Evolutionary conservation across 768 basidiomycete genomes (phyloP).

Genomic region (Strobilomyces dryophilus): DNA sequence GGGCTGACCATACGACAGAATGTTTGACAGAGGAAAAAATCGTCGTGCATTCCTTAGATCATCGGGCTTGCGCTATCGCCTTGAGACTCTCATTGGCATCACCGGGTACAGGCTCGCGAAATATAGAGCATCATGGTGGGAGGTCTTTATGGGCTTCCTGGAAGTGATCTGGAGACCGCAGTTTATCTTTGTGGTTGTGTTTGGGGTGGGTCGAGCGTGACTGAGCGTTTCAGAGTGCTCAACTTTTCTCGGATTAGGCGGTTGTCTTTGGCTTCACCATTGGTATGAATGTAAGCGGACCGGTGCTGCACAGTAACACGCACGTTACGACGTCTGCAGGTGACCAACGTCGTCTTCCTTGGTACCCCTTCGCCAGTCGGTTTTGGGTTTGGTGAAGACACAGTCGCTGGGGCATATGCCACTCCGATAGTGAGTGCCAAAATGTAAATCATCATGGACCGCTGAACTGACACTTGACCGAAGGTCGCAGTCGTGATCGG

Average conservation of each 20-base stretch:
- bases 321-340: conserved; percentile 25
- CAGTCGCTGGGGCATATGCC: conserved; percentile 40
- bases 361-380: conserved; percentile 43
- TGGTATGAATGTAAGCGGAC: conserved; percentile 37
- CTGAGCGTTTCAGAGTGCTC: neutral
- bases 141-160: conserved; percentile 31
- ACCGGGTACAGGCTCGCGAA: conserved; percentile 45
- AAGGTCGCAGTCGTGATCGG: conserved; percentile 49
- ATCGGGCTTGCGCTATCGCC: conserved; percentile 35
- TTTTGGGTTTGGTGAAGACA: conserved; percentile 41
- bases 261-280: conserved; percentile 47
- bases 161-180: conserved; percentile 49
- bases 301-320: neutral
- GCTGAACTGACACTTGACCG: neutral
- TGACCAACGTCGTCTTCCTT: conserved; percentile 54
- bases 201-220: conserved; percentile 30
- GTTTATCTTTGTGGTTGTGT: conserved; percentile 35
- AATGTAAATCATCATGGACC: neutral
- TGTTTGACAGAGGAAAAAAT: conserved; percentile 44
- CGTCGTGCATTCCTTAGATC: conserved; percentile 27
- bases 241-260: conserved; percentile 22
- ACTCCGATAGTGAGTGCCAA: conserved; percentile 38
- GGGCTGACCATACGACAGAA: conserved; percentile 24
- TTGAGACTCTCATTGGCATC: conserved; percentile 46
- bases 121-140: conserved; percentile 40